phyloP scores from a whole-genome alignment of 352 stramenopile species.

The Globisporangium nodosum region DNA sequence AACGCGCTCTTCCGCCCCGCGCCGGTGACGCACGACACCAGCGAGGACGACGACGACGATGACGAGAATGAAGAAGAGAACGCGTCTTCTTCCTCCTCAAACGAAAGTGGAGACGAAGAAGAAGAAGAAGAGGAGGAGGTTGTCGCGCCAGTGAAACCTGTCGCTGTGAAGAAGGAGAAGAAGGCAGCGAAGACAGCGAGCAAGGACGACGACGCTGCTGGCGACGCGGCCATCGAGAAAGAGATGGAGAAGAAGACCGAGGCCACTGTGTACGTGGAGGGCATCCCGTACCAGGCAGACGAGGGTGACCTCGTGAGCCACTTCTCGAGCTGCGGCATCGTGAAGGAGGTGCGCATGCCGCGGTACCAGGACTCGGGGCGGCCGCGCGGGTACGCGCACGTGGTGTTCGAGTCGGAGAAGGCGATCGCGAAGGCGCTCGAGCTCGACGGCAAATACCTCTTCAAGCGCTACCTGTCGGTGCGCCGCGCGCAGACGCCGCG shows the following conservation, averaged over 20 bases:
- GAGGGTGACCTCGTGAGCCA: conserved; percentile 90
- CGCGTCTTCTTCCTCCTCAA: neutral
- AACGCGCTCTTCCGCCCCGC: conserved; percentile 70
- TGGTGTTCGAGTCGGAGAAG: conserved; percentile 85
- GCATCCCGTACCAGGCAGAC: conserved; percentile 91
- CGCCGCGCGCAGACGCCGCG: conserved; percentile 68
- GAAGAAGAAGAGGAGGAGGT: conserved; percentile 81
- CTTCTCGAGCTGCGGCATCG: conserved; percentile 81
- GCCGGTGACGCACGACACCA: conserved; percentile 6
- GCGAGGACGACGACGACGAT: conserved; percentile 34
- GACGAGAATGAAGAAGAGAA: conserved; percentile 50
- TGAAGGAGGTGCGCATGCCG: conserved; percentile 93
- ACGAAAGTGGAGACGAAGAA: conserved; percentile 78
- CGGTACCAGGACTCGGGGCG: conserved; percentile 90
- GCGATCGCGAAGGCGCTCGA: conserved; percentile 77
- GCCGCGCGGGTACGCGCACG: conserved; percentile 89
- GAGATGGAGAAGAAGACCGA: conserved; percentile 74
- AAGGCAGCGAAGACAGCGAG: conserved; percentile 17
- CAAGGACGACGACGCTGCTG: conserved; percentile 4
- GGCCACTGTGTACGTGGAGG: conserved; percentile 92
- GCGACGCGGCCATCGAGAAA: conserved; percentile 27
- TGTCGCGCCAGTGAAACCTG: conserved; percentile 52
- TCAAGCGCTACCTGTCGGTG: conserved; percentile 88
- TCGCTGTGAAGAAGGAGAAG: conserved; percentile 14
- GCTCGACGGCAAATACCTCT: conserved; percentile 87